A percentile compares a stretch with the other conserved stretches of the same genome.
Evolutionary conservation across 305 asterid species (phyloP).

Genomic region (Fraxinus xanthoxyloides): DNA sequence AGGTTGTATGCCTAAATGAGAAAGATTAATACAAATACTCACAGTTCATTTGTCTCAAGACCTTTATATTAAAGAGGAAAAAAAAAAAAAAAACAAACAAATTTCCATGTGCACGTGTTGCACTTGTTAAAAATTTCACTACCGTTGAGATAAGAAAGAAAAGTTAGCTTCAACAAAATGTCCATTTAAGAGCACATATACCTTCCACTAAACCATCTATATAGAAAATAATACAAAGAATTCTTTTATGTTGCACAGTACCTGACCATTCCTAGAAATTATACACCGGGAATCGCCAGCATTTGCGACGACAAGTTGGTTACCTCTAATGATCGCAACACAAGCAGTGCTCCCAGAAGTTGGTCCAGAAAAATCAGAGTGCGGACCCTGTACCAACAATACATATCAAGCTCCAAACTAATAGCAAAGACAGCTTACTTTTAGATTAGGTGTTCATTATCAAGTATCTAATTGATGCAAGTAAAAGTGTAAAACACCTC

Average conservation of each 20-base stretch:
- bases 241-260: constrained; percentile 17
- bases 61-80: background rate
- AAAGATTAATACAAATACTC: constrained; percentile 10
- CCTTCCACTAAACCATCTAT: background rate
- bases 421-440: background rate
- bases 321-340: constrained; percentile 75
- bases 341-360: constrained; percentile 95
- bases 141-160: background rate
- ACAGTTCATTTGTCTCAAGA: constrained; percentile 12
- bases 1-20: constrained; percentile 75
- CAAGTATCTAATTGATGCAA: constrained; percentile 7
- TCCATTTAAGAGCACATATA: background rate
- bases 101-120: background rate
- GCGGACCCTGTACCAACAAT: constrained; percentile 71
- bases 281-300: constrained; percentile 99
- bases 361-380: constrained; percentile 90
- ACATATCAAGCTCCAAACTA: constrained; percentile 9
- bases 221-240: background rate
- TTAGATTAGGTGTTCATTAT: background rate
- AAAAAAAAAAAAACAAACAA: background rate
- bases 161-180: background rate
- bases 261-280: constrained; percentile 97
- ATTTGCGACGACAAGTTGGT: constrained; percentile 86
- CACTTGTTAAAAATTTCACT: background rate
- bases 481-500: constrained; percentile 49